A percentile compares a stretch with the other conserved stretches of the same genome.
phyloP scores from a whole-genome alignment of 2,329 filamentous ascomycete species.

The Penicillium sp. region DNA sequence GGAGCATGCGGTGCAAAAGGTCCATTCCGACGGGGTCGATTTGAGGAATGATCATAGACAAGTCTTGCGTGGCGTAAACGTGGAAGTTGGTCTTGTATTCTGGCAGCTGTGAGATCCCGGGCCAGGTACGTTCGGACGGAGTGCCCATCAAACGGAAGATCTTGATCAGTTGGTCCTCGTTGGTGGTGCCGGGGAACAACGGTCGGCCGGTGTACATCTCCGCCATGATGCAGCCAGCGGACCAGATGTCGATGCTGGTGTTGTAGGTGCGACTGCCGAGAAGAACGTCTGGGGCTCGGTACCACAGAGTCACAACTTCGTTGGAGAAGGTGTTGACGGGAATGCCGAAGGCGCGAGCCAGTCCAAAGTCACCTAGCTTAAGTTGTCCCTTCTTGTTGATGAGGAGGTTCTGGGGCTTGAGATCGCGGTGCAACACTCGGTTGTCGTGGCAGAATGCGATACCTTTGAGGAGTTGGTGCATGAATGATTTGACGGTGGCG shows the following conservation, averaged over 20 bases:
- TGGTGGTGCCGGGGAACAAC: slow-evolving; percentile 94
- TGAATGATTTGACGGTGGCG: slow-evolving; percentile 94
- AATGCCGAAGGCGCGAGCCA: slow-evolving; percentile 92
- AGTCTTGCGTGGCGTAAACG: slow-evolving; percentile 89
- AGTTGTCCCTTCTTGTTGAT: slow-evolving; percentile 90
- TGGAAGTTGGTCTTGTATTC: slow-evolving; percentile 97
- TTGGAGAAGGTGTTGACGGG: slow-evolving; percentile 98
- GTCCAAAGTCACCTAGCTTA: slow-evolving; percentile 92
- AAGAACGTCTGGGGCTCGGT: slow-evolving; percentile 92
- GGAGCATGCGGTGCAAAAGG: slow-evolving; percentile 85
- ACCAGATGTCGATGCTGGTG: slow-evolving; percentile 99
- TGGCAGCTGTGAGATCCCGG: slow-evolving; percentile 90
- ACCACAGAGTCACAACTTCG: slow-evolving; percentile 97
- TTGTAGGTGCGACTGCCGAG: slow-evolving; percentile 95
- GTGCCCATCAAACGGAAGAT: slow-evolving; percentile 99
- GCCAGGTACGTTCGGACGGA: slow-evolving; percentile 92
- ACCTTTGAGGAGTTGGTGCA: slow-evolving; percentile 93
- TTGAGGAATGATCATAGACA: slow-evolving; percentile 82
- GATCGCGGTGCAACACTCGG: slow-evolving; percentile 88
- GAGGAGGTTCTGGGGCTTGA: slow-evolving; percentile 94
- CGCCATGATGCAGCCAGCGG: slow-evolving; percentile 98
- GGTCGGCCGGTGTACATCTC: slow-evolving; percentile 98
- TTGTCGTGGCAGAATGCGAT: slow-evolving; percentile 99
- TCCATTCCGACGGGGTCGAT: slow-evolving; percentile 87
- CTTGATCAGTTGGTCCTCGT: slow-evolving; percentile 94